A percentile compares a stretch with the other conserved stretches of the same genome.
Conservation (phyloP, 306 rosid genomes). For the Canavalia ensiformis region DNA sequence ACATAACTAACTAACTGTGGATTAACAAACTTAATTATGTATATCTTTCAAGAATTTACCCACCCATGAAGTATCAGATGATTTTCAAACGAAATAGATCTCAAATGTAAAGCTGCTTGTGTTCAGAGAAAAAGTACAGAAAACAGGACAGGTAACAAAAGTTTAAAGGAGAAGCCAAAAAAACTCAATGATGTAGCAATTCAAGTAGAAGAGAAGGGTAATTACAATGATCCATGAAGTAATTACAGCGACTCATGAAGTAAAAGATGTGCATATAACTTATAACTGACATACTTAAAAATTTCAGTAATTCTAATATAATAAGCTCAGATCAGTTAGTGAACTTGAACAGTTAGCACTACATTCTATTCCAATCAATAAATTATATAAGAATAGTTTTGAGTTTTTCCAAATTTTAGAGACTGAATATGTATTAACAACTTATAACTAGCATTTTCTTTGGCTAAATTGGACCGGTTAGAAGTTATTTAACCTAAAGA, state of each 20-base stretch:
- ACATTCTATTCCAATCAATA: background rate
- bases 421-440: background rate
- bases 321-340: background rate
- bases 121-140: background rate
- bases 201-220: background rate
- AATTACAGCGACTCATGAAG: background rate
- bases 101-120: background rate
- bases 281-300: background rate
- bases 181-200: background rate
- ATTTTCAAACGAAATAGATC: conserved; percentile 20
- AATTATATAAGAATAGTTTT: background rate
- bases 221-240: background rate
- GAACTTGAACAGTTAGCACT: background rate
- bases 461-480: background rate
- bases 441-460: background rate
- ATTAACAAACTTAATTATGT: no score
- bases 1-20: no score
- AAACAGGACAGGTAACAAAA: background rate
- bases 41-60: background rate
- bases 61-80: conserved; percentile 34
- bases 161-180: conserved; percentile 1
- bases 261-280: background rate
- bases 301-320: background rate
- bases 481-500: background rate
- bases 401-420: conserved; percentile 2